phyloP scores from a whole-genome alignment of 495 filamentous ascomycete genomes.

The Penicillium pancosmium region DNA sequence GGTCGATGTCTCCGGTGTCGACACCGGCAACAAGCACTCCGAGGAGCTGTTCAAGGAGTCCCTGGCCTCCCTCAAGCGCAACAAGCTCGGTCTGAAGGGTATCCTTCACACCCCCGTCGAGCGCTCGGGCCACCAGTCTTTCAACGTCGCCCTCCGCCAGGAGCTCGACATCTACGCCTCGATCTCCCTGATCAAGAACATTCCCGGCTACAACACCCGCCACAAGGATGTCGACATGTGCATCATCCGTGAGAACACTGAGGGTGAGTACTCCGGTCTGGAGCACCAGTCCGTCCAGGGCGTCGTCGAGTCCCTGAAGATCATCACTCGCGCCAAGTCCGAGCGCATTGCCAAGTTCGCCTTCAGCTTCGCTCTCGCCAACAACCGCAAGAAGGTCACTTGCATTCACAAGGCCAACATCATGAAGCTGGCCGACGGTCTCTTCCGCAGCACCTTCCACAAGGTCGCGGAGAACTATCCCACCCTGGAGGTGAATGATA shows the following conservation, averaged over 20 bases:
- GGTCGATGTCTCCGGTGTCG: conserved; percentile 91
- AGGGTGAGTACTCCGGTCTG: conserved; percentile 97
- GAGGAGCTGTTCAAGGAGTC: conserved; percentile 95
- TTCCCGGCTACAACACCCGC: conserved; percentile 95
- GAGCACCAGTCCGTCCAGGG: conserved; percentile 97
- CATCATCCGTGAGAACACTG: conserved; percentile 99
- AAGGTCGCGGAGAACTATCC: conserved; percentile 90
- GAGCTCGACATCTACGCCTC: conserved; percentile 99
- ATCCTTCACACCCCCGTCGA: conserved; percentile 97
- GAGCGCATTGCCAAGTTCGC: conserved; percentile 99
- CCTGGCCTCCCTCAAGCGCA: conserved; percentile 90
- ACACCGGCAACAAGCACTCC: conserved; percentile 81
- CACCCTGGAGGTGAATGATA: conserved; percentile 90
- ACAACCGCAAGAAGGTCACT: conserved; percentile 97
- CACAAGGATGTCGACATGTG: conserved; percentile 96
- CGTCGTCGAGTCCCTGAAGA: conserved; percentile 99
- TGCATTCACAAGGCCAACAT: conserved; percentile 99
- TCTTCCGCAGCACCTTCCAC: conserved; percentile 97
- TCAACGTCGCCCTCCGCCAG: conserved; percentile 98
- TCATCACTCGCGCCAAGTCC: conserved; percentile 97
- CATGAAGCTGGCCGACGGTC: conserved; percentile 98
- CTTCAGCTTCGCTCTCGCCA: conserved; percentile 95
- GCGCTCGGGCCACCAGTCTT: conserved; percentile 96
- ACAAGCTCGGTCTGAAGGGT: conserved; percentile 96
- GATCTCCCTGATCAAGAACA: conserved; percentile 98